phyloP scores from a whole-genome alignment of 169 alveolate species.

The Plasmodium yoelii region DNA sequence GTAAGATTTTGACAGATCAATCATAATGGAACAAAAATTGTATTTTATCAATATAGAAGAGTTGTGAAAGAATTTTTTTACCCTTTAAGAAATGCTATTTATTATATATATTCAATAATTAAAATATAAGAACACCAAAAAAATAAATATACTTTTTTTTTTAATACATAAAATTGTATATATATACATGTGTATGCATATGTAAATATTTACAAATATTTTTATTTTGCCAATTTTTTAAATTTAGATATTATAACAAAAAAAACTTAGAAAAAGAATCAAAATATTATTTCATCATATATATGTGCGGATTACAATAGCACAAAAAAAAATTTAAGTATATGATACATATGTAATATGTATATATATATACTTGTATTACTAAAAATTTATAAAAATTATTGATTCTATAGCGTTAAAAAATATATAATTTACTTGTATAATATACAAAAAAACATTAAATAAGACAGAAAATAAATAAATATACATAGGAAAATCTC shows the following conservation, averaged over 20 bases:
- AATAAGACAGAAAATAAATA: too few relatives aligned
- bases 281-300: background rate
- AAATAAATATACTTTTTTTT: conserved; percentile 4
- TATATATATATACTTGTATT: too few relatives aligned
- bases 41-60: conserved; percentile 1
- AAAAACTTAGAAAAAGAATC: conserved; percentile 20
- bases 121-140: conserved; percentile 3
- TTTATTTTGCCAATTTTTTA: conserved; percentile 28
- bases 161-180: background rate
- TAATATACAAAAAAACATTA: too few relatives aligned
- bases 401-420: too few relatives aligned
- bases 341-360: too few relatives aligned
- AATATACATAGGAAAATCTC: too few relatives aligned
- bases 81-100: conserved; percentile 7
- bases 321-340: too few relatives aligned
- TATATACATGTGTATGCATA: conserved; percentile 30
- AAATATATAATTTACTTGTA: too few relatives aligned
- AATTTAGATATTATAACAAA: conserved; percentile 19
- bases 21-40: too few relatives aligned
- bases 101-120: conserved; percentile 17
- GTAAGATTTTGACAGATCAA: too few relatives aligned
- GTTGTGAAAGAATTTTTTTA: conserved; percentile 2
- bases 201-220: conserved; percentile 4
- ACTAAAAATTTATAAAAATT: too few relatives aligned
- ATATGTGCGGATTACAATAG: background rate